Base-by-base conservation (phyloP, 495 filamentous ascomycete genomes). In the Amniculicola lignicola region DNA sequence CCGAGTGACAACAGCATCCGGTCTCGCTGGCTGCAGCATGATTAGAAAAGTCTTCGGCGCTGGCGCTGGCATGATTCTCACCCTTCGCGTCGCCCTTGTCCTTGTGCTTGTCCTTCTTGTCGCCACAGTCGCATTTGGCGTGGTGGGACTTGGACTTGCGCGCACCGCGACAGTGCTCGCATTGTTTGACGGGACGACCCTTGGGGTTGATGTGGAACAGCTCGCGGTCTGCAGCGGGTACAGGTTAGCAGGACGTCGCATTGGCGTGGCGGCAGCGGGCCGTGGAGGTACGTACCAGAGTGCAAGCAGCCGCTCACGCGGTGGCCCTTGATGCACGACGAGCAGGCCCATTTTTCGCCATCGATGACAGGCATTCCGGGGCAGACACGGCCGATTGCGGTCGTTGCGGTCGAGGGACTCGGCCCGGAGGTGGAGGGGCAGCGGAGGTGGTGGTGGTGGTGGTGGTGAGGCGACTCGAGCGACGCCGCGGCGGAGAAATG, bases 181-280 rank as follows among this genome's bases (percentile, higher is more conserved):
- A 99, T 86, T 99, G 93, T 71, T 92, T 95, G 66, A 97, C 92
- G 62, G 93, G 93, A 63, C 93, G 87, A 72, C 93, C 93, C 73
- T 99, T 97, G 74, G 95, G 96, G 76, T 93, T 93, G 79, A 97
- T 96, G 71, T 93, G 93, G 69, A 86, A 84, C 57, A 99, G 82
- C 60, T 87, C 88, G 63, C 93, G 88, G 72, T 96, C 93, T 96
- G 64, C 12, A n/a, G 35, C 14, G 43, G 37, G 24, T 25, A 50
- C 6, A 12, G n/a, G 22, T 42, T n/a, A 41, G 35, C 22, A n/a
- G n/a, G n/a, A n/a, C n/a, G n/a, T n/a, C n/a, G n/a, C n/a, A n/a
- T n/a, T n/a, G n/a, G 37, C n/a, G 21, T 27, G 45, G 10, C 3
- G 19, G 24, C 29, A 0, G 9, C 27, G 31, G 49, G 54, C 21